Conservation (phyloP, 176 grass and related monocot genomes). For the Phoenix roebelenii region DNA sequence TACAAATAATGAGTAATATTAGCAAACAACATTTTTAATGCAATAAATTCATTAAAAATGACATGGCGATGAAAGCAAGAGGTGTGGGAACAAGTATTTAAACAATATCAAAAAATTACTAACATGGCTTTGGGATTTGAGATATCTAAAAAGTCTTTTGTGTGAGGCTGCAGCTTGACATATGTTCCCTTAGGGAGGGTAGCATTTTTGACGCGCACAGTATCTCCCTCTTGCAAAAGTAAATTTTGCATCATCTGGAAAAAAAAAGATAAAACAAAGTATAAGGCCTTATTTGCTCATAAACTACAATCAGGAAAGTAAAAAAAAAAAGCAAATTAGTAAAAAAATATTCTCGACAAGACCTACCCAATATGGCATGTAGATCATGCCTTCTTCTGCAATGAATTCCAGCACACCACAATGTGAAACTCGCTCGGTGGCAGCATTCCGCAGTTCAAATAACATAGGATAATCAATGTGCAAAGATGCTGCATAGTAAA, state of each 20-base stretch:
- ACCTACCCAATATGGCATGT: conserved; percentile 98
- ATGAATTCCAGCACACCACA: conserved; percentile 94
- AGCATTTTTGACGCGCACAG: conserved; percentile 80
- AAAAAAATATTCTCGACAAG: not conserved
- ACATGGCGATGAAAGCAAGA: no score
- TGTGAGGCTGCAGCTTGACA: conserved; percentile 99
- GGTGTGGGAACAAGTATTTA: conserved; percentile 8
- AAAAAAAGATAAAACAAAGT: conserved; percentile 26
- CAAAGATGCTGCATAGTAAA: conserved; percentile 49
- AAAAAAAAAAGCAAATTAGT: conserved; percentile 3
- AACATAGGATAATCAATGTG: conserved; percentile 99
- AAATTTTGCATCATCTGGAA: conserved; percentile 99
- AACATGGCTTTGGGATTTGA: conserved; percentile 97
- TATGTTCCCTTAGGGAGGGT: conserved; percentile 96
- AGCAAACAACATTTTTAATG: no score
- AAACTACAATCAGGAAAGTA: conserved; percentile 6
- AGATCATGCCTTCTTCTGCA: conserved; percentile 99
- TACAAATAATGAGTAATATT: no score
- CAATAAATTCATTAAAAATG: no score
- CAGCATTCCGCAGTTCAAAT: conserved; percentile 78
- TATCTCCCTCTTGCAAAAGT: conserved; percentile 92
- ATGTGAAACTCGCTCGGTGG: conserved; percentile 69
- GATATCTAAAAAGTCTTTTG: conserved; percentile 91
- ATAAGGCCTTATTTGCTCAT: not conserved
- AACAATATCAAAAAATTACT: conserved; percentile 30